Evolutionary conservation across 805 yeast species (phyloP), one percentile per base, ranked within the genome.

Genomic region (Myxozyma lipomycoides): DNA sequence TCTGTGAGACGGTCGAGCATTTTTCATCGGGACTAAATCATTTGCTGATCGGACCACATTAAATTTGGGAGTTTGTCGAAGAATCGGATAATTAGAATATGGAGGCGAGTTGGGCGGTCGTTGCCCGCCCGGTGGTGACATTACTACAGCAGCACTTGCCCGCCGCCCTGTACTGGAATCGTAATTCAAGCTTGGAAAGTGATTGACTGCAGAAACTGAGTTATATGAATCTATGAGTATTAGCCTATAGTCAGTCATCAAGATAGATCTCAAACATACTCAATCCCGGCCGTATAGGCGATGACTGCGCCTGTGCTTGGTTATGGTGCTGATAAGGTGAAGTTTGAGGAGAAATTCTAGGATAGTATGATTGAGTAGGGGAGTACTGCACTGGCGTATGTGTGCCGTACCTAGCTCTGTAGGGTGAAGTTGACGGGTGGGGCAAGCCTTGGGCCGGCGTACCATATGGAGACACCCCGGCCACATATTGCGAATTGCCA

Each of bases 1-100:
- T 18, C 64, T 42, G 30, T 45, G 45, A 21, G 28, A 50, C n/a
- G 59, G 59, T 46, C 55, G 64, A 3, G 48, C 12, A 32, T 56
- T 57, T 39, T 49, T 48, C 36, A 40, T 55, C 7, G 61, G 62
- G 22, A 21, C 23, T 18, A 59, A 32, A 18, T 56, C 63, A 12
- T 49, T 39, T 12, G 40, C 35, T 12, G 55, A 51, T 3, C 48
- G 49, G n/a, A 59, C 57, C 12, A 40, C 44, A 15, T 25, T 30
- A 37, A 58, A 59, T 4, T 46, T 21, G 3, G 57, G 60, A 12
- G 59, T 50, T n/a, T n/a, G n/a, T n/a, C n/a, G n/a, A n/a, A n/a
- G n/a, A n/a, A n/a, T n/a, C 2, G 45, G 35, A 22, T 17, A 48
- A 7, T 17, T 42, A 22, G 23, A 37, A 5, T 45, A 45, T 28